Conservation (phyloP, 805 yeast species). For the Wickerhamomyces strasburgensis region DNA sequence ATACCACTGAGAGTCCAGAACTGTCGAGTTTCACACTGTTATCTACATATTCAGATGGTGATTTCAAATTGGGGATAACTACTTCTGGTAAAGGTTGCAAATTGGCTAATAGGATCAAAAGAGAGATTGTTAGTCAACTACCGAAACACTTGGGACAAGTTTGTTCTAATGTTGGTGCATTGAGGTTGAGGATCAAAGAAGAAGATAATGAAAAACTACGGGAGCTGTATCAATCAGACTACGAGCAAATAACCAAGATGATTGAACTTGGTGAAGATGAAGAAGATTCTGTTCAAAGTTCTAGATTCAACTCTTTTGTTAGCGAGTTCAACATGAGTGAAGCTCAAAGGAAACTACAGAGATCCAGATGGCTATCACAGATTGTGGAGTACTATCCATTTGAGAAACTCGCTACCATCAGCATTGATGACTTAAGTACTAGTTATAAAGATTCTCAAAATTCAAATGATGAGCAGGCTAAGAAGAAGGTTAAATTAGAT, state of each 20-base stretch:
- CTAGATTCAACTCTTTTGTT: conserved; percentile 56
- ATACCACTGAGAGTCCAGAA: conserved; percentile 68
- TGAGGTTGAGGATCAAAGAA: conserved; percentile 51
- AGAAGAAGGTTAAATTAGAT: background rate
- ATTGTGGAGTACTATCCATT: conserved; percentile 89
- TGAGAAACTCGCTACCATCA: conserved; percentile 51
- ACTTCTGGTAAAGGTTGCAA: conserved; percentile 90
- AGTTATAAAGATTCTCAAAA: background rate
- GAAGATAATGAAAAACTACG: conserved; percentile 39
- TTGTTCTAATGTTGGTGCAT: conserved; percentile 62
- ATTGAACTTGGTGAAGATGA: conserved; percentile 51
- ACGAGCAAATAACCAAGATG: conserved; percentile 26
- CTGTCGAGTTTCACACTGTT: conserved; percentile 71
- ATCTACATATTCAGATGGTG: conserved; percentile 67
- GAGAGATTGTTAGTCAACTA: conserved; percentile 61
- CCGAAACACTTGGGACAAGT: conserved; percentile 69
- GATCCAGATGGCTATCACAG: conserved; percentile 83
- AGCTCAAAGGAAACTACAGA: conserved; percentile 46
- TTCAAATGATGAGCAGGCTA: background rate
- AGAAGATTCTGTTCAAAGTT: conserved; percentile 64
- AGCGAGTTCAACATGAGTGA: conserved; percentile 52
- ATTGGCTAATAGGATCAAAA: conserved; percentile 70
- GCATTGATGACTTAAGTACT: conserved; percentile 49
- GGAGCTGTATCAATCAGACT: conserved; percentile 21
- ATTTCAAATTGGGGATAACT: conserved; percentile 75